Conservation (phyloP, 129 eudicot genomes). For the Tagetes patula region DNA sequence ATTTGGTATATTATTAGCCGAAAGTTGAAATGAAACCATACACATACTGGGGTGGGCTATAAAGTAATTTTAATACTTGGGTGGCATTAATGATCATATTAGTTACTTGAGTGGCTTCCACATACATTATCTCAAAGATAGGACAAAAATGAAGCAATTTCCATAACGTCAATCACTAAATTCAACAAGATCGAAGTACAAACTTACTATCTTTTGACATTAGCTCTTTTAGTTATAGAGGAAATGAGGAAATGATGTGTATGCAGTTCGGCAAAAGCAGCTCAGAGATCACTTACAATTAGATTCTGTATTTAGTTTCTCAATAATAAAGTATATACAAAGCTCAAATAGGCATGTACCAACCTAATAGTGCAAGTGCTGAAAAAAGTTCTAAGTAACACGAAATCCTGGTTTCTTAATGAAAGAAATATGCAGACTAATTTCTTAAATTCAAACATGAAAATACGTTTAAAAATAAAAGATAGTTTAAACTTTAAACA, state of each 20-base stretch:
- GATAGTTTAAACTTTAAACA: not conserved
- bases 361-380: conserved; percentile 1
- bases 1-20: not conserved
- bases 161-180: not conserved
- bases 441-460: not conserved
- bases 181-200: not conserved
- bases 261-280: not conserved
- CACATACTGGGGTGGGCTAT: not conserved
- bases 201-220: not conserved
- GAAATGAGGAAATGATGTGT: not conserved
- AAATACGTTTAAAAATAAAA: not conserved
- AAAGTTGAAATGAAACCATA: not conserved
- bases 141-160: not conserved
- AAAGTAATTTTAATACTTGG: not conserved
- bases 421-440: not conserved
- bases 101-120: not conserved
- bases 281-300: not conserved
- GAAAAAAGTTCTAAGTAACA: not conserved
- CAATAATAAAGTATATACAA: conserved; percentile 6
- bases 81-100: not conserved
- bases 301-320: not conserved
- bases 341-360: not conserved
- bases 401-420: not conserved
- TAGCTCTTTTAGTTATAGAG: not conserved
- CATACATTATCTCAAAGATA: not conserved